phyloP scores from a whole-genome alignment of 768 basidiomycete genomes.

The Pisolithus microcarpus region DNA sequence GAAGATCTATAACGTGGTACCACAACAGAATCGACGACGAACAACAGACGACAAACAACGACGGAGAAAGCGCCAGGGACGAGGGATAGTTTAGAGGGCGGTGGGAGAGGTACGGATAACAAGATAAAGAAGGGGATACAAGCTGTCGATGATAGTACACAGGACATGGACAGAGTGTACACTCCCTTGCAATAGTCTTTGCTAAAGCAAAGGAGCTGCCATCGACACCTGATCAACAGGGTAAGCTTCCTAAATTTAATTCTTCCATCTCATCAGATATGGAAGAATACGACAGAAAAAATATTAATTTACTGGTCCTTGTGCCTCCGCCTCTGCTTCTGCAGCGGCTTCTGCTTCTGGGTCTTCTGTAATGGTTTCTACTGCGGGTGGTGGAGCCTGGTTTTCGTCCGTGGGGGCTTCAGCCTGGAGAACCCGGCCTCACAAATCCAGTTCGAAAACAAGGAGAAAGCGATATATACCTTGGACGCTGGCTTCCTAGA shows the following conservation, averaged over 20 bases:
- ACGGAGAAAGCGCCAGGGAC: conserved; percentile 11
- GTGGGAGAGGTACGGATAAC: conserved; percentile 11
- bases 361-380: conserved; percentile 53
- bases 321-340: conserved; percentile 34
- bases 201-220: conserved; percentile 12
- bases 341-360: conserved; percentile 38
- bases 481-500: conserved; percentile 63
- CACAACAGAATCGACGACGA: conserved; percentile 18
- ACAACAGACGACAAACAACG: conserved; percentile 12
- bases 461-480: conserved; percentile 24
- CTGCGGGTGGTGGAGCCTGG: conserved; percentile 31
- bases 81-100: neutral
- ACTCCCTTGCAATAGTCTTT: conserved; percentile 23
- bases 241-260: conserved; percentile 13
- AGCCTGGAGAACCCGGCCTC: conserved; percentile 15
- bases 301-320: conserved; percentile 10
- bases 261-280: conserved; percentile 6
- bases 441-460: neutral
- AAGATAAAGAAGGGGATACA: conserved; percentile 17
- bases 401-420: conserved; percentile 33
- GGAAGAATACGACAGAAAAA: neutral
- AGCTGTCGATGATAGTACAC: conserved; percentile 26
- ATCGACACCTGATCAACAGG: conserved; percentile 7
- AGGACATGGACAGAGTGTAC: conserved; percentile 25
- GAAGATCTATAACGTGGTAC: conserved; percentile 6